Evolutionary conservation across 345 rosid genomes (phyloP).

Genomic region (Pistacia vera): DNA sequence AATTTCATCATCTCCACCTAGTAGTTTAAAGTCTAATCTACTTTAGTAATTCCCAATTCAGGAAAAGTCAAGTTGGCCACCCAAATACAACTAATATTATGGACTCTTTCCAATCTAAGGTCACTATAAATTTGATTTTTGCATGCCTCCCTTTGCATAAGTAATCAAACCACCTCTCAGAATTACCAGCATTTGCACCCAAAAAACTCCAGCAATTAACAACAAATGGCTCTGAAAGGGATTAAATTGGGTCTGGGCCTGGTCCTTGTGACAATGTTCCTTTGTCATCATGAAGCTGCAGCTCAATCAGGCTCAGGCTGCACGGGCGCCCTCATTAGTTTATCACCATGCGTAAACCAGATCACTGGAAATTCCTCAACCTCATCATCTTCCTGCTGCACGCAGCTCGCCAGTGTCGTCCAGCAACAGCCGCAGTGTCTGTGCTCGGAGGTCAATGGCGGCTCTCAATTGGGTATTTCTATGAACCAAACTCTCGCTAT

Average conservation of each 20-base stretch:
- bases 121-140: neutral
- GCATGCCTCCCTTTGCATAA: too few species aligned
- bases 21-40: neutral
- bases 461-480: slow-evolving; percentile 21
- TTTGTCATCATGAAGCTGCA: slow-evolving; percentile 17
- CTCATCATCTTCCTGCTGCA: slow-evolving; percentile 58
- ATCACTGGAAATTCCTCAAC: slow-evolving; percentile 40
- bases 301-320: slow-evolving; percentile 48
- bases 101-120: neutral
- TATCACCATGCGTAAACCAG: slow-evolving; percentile 41
- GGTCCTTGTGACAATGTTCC: slow-evolving; percentile 25
- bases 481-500: slow-evolving; percentile 25
- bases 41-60: slow-evolving; percentile 2
- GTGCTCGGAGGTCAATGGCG: slow-evolving; percentile 39
- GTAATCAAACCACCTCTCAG: too few species aligned
- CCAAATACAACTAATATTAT: slow-evolving; percentile 23
- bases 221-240: slow-evolving; percentile 38
- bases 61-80: slow-evolving; percentile 21
- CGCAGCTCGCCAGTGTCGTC: slow-evolving; percentile 46
- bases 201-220: neutral
- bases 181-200: too few species aligned
- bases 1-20: neutral
- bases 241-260: slow-evolving; percentile 28
- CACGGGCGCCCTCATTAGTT: slow-evolving; percentile 24
- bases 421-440: slow-evolving; percentile 53